Evolutionary conservation across 805 yeast genomes (phyloP), one percentile per base, ranked within the genome.

Genomic region (Crinitomyces ghanaensis): DNA sequence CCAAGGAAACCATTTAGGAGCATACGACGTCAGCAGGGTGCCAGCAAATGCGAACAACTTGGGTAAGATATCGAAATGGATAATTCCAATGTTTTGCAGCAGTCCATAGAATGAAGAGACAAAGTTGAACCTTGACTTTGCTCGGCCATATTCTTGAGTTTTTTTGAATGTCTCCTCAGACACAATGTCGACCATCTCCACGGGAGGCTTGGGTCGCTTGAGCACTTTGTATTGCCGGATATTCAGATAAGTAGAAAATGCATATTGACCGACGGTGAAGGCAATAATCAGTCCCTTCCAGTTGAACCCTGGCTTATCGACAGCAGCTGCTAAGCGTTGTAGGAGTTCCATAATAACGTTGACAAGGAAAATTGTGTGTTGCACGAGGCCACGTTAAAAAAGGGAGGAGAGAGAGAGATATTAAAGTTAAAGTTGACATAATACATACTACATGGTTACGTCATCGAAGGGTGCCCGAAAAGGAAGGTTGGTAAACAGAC

Each of bases 221-320:
- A 80, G 65, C 6, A 76, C 77, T 44, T 64, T 66, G 53, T 78
- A 80, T 55, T 91, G 97, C 48, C 96, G 77, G 43, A 66, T 69
- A 30, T 74, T 70, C 34, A 91, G 62, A 51, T 77, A 77, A 3
- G 78, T 66, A 45, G 83, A 91, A 53, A 85, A 85, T 3, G 66
- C 56, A 49, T 69, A 84, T 51, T 84, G 80, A 20, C 80, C 81
- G 11, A 77, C 62, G 3, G 93, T 68, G 49, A 84, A 74, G 1
- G 85, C 81, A 28, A 80, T 54, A 30, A 88, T 71, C 28, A 86
- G 62, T 8, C 66, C 48, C 51, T 83, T 84, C 95, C 95, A 91
- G 40, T 84, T 70, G 48, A 83, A 70, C 11, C 66, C 65, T 3
- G 91, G 77, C 31, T 59, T 62, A 51, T 84, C 94, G 39, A 78